Evolutionary conservation across 108 stramenopile genomes (phyloP).

Genomic region (Pelagomonas calceolata): DNA sequence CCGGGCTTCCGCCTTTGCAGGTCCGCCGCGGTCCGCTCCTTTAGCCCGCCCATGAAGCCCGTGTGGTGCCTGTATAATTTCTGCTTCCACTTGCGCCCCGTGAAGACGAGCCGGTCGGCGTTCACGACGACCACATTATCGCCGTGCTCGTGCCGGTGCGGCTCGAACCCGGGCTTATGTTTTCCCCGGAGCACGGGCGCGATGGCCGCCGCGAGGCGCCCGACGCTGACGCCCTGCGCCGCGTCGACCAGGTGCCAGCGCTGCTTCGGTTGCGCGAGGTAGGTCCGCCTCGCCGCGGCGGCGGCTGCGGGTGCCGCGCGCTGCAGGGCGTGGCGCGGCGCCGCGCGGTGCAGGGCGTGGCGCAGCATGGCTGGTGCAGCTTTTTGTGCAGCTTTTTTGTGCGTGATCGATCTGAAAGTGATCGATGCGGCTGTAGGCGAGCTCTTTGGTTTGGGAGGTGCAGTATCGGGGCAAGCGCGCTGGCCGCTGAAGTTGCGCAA

Average conservation of each 20-base stretch:
- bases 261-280: too few relatives aligned
- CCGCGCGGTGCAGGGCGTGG: too few relatives aligned
- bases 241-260: constrained; percentile 16
- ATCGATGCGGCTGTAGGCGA: too few relatives aligned
- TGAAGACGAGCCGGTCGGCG: constrained; percentile 34
- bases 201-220: constrained; percentile 33
- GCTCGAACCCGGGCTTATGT: constrained; percentile 33
- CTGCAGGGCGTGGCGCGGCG: too few relatives aligned
- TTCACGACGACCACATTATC: constrained; percentile 49
- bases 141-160: constrained; percentile 27
- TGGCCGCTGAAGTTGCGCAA: too few relatives aligned
- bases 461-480: too few relatives aligned
- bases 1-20: constrained; percentile 16
- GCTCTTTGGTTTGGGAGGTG: too few relatives aligned
- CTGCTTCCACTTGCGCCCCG: constrained; percentile 31
- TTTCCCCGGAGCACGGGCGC: constrained; percentile 30
- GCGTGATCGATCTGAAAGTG: too few relatives aligned
- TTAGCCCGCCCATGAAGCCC: constrained; percentile 43
- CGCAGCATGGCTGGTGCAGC: too few relatives aligned
- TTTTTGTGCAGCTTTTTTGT: too few relatives aligned
- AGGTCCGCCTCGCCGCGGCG: too few relatives aligned
- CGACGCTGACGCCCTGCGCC: constrained; percentile 20
- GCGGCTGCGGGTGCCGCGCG: too few relatives aligned
- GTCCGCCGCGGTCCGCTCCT: constrained; percentile 25
- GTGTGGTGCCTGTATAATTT: constrained; percentile 50